Evolutionary conservation across 2,329 filamentous ascomycete species (phyloP), one percentile per base, ranked within the genome.

Genomic region (Aspergillus quadricinctus): DNA sequence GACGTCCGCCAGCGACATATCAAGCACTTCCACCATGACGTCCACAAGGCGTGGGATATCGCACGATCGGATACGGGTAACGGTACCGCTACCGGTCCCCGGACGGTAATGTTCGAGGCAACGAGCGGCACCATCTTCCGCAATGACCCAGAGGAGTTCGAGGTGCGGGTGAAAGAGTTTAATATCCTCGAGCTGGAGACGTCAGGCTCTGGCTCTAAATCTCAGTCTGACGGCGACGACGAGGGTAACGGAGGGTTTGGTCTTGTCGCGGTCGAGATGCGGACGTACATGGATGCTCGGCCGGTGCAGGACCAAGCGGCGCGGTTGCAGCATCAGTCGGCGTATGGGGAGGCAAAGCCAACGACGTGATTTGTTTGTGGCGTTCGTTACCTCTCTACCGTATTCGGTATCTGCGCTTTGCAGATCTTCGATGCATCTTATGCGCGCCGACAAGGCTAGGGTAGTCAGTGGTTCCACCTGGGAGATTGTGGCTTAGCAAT

Each of bases 21-120:
- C 9, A 37, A 53, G 4, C 21, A 53, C 9, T 61, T 64, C 29
- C 57, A 56, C 21, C 63, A 64, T 10, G 25, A 64, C 3, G 17
- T 64, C 3, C 53, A 66, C 48, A 45, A 61, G 14, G 58, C 60
- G 17, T 67, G 63, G 65, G 64, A 65, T 50, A 62, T 66, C 10
- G 56, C 63, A 19, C 31, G 31, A 5, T 2, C 31, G 5, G 31
- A 35, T 7, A 35, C 14, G 5, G 51, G n/a, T 8, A 19, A 27
- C 1, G 51, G 17, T 3, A n/a, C 23, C 1, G 53, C 52, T 27
- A 49, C 14, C 7, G 31, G 40, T 4, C 37, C 46, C 23, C 52
- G 61, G 3, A 66, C 64, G 1, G 63, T 66, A 3, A 64, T 65
- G 60, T 63, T 62, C 35, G 63, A 64, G 28, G 61, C 64, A 1